Evolutionary conservation across 345 rosid genomes (phyloP), one percentile per base, ranked within the genome.

Genomic region (Atalantia buxifolia): DNA sequence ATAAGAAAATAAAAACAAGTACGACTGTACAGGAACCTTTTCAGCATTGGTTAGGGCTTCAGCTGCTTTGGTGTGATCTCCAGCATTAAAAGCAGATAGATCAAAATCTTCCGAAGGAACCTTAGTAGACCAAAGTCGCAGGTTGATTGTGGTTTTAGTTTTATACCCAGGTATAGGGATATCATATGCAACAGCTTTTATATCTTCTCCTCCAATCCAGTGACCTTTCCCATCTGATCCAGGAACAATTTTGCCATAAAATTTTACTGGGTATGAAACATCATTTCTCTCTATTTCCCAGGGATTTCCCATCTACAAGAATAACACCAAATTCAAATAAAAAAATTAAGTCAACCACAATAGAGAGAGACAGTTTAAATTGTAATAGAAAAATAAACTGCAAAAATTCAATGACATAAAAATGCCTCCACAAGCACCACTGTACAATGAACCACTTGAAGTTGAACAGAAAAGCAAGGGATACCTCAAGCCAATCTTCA

Each of bases 401-500:
- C 24, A 21, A 63, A 67, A 79, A 42, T 33, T 16, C 65, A 66
- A 53, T 24, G 28, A 33, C 9, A 66, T 48, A 36, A 18, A 75
- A 69, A 31, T 40, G 35, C 24, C 35, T 33, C 27, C 27, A 69
- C 9, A 30, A 61, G 65, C 18, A 36, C 65, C 63, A 31, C 27
- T 72, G 27, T 24, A 7, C 25, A 22, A 45, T 40, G 56, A 55
- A 38, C 65, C 55, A 65, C 55, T 66, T 53, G 55, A 76, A 66
- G 59, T 2, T 12, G 61, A 61, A 70, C 21, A 69, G 72, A 66
- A 69, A 69, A 81, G 76, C 64, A 82, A 72, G 70, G 42, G 53
- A 82, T 63, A 92, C 97, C 97, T 91, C 94, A 82, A 92, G 97
- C 97, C 97, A 92, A 86, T 88, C 87, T 87, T 92, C 97, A 63